phyloP scores from a whole-genome alignment of 2,329 filamentous ascomycete genomes.

The Xylariaceae sp. region DNA sequence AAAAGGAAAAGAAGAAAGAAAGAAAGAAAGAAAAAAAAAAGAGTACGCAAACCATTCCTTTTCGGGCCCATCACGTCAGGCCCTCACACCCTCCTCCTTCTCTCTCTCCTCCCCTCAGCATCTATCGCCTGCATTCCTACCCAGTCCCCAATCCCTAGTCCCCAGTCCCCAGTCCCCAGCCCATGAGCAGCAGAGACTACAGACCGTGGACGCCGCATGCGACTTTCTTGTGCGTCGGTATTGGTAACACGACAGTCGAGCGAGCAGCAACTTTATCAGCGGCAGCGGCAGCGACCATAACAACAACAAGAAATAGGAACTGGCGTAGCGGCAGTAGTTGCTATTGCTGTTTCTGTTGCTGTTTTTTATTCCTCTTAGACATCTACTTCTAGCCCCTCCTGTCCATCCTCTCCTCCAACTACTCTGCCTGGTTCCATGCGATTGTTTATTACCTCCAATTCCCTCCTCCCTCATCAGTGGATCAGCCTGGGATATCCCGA shows the following conservation, averaged over 20 bases:
- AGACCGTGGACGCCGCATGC: conserved; percentile 7
- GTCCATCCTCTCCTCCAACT: conserved; percentile 1
- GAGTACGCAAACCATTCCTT: not conserved
- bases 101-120: not conserved
- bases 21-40: not conserved
- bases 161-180: too few species aligned
- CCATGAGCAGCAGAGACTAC: too few species aligned
- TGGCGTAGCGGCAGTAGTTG: not conserved
- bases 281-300: not conserved
- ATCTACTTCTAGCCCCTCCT: not conserved
- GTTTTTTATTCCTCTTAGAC: not conserved
- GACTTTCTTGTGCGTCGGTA: conserved; percentile 5
- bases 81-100: conserved; percentile 2
- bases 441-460: not conserved
- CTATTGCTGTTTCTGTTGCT: conserved; percentile 1
- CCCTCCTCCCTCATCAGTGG: not conserved
- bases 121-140: conserved; percentile 9
- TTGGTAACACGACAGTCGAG: conserved; percentile 16
- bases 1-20: not conserved
- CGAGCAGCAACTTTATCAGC: not conserved
- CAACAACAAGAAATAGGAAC: not conserved
- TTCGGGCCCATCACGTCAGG: conserved; percentile 12
- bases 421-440: not conserved
- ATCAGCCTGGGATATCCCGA: not conserved
- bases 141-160: conserved; percentile 1